Conservation (phyloP, 1,284 basidiomycete species). For the Entoloma clypeatum region DNA sequence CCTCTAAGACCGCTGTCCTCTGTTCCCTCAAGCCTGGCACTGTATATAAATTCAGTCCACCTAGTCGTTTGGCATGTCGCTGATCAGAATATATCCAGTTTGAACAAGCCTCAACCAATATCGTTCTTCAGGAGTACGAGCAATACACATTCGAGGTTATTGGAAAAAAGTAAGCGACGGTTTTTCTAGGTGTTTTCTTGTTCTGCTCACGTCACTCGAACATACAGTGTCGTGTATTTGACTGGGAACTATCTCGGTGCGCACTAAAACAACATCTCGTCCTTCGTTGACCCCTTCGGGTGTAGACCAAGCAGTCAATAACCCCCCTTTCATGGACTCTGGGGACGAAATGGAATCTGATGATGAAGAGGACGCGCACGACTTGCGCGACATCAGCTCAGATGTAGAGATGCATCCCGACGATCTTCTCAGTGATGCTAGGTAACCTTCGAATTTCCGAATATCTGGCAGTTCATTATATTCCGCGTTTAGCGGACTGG, state of each 20-base stretch:
- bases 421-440: slow-evolving; percentile 54
- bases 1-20: slow-evolving; percentile 50
- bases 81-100: slow-evolving; percentile 42
- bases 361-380: slow-evolving; percentile 52
- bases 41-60: too few relatives aligned
- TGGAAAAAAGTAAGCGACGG: slow-evolving; percentile 87
- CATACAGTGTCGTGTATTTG: slow-evolving; percentile 71
- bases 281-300: slow-evolving; percentile 4
- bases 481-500: slow-evolving; percentile 56
- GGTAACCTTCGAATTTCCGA: slow-evolving; percentile 28
- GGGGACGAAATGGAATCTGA: slow-evolving; percentile 46
- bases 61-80: slow-evolving; percentile 15
- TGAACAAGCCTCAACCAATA: slow-evolving; percentile 76
- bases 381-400: slow-evolving; percentile 69
- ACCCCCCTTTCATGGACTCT: slow-evolving; percentile 40
- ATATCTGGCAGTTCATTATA: too few relatives aligned
- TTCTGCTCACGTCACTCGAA: slow-evolving; percentile 9
- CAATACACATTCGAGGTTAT: slow-evolving; percentile 69
- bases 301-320: slow-evolving; percentile 50
- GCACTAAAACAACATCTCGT: slow-evolving; percentile 13
- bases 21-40: slow-evolving; percentile 73
- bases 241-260: slow-evolving; percentile 89
- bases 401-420: slow-evolving; percentile 65
- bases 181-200: slow-evolving; percentile 8
- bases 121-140: slow-evolving; percentile 74